These are phyloP conservation scores for Cystoderma amianthinum DNA, from an alignment of 768 basidiomycete genomes.

Conservation along the genomic window DNA sequence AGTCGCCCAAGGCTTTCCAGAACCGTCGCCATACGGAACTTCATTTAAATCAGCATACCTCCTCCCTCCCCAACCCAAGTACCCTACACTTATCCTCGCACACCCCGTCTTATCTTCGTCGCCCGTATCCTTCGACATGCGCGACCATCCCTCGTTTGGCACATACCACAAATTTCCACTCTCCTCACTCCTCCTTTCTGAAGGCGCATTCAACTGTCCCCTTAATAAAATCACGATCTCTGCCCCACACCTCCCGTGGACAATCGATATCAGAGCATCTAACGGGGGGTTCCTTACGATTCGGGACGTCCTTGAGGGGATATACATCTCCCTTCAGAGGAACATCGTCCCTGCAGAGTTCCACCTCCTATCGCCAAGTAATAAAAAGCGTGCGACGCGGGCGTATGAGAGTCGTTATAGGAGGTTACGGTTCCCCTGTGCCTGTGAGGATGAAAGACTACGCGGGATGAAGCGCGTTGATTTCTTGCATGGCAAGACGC, in stretches of 20 bases:
- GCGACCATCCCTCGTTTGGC: conserved; percentile 18
- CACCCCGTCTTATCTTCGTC: conserved; percentile 19
- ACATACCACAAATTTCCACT: conserved; percentile 13
- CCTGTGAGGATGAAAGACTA: conserved; percentile 36
- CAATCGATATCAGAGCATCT: conserved; percentile 22
- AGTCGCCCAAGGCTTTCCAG: neutral
- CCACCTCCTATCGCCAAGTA: conserved; percentile 22
- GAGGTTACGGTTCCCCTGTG: conserved; percentile 22
- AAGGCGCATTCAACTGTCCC: conserved; percentile 27
- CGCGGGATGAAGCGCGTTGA: conserved; percentile 54
- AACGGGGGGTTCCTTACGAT: conserved; percentile 21
- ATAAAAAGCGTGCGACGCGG: conserved; percentile 27
- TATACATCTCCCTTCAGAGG: conserved; percentile 13
- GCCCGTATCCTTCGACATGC: conserved; percentile 19
- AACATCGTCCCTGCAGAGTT: conserved; percentile 33
- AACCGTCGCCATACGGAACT: conserved; percentile 1
- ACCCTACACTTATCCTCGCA: conserved; percentile 4
- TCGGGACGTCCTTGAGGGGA: conserved; percentile 25
- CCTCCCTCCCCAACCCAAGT: neutral
- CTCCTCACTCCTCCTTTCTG: conserved; percentile 17
- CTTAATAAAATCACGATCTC: conserved; percentile 19
- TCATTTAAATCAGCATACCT: neutral
- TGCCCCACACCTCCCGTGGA: conserved; percentile 25
- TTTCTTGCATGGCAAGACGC: conserved; percentile 39
- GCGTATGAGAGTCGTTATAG: conserved; percentile 44